Evolutionary conservation across 2,329 filamentous ascomycete genomes (phyloP).

Genomic region (Phoma sp.): DNA sequence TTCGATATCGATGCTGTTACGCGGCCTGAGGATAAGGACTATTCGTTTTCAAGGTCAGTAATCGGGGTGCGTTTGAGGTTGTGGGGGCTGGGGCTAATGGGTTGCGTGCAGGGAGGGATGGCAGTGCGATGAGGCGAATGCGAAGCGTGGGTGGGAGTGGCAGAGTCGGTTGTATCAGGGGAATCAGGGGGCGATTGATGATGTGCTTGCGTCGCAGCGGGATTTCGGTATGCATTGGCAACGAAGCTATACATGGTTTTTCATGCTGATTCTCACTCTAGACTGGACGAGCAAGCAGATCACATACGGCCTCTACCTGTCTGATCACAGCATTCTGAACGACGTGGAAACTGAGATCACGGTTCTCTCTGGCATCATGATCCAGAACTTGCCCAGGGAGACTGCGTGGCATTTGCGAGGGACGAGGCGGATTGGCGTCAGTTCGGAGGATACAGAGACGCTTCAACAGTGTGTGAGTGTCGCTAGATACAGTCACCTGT

Average conservation of each 20-base stretch:
- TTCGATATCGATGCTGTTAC: slow-evolving; percentile 61
- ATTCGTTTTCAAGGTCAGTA: slow-evolving; percentile 49
- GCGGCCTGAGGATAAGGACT: slow-evolving; percentile 58
- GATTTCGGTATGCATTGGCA: slow-evolving; percentile 48
- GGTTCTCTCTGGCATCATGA: slow-evolving; percentile 62
- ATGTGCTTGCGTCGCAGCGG: slow-evolving; percentile 52
- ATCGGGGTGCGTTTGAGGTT: too few species aligned
- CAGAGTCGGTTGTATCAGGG: slow-evolving; percentile 62
- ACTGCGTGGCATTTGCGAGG: slow-evolving; percentile 64
- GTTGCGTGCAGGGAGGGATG: slow-evolving; percentile 55
- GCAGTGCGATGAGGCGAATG: slow-evolving; percentile 63
- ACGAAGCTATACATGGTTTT: neutral
- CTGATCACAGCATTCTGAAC: slow-evolving; percentile 61
- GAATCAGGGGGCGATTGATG: slow-evolving; percentile 51
- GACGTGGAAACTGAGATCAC: slow-evolving; percentile 63
- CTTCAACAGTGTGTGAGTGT: slow-evolving; percentile 50
- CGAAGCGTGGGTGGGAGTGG: slow-evolving; percentile 61
- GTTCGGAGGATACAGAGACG: slow-evolving; percentile 51
- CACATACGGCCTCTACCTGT: slow-evolving; percentile 64
- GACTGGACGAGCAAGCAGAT: slow-evolving; percentile 62
- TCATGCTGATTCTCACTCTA: slow-evolving; percentile 2
- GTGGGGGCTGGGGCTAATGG: too few species aligned
- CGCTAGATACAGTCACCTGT: neutral
- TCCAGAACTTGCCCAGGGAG: slow-evolving; percentile 60
- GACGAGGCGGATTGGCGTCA: slow-evolving; percentile 56